phyloP scores from a whole-genome alignment of 345 rosid genomes.

The Sisymbrium altissimum region DNA sequence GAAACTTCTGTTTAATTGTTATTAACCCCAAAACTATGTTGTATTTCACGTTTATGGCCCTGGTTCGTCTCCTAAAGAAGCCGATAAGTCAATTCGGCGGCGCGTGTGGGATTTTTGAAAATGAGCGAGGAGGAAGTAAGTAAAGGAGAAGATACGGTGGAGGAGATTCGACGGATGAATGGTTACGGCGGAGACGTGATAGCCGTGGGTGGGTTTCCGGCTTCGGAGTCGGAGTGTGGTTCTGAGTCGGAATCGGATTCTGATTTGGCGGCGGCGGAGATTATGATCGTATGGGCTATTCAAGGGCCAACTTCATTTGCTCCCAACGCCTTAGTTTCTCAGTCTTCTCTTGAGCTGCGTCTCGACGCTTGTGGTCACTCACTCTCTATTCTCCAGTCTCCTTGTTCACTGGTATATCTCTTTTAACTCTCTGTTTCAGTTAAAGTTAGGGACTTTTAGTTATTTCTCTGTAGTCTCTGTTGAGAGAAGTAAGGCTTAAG shows the following conservation, averaged over 20 bases:
- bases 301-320: constrained; percentile 74
- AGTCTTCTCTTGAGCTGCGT: constrained; percentile 69
- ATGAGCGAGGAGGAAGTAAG: constrained; percentile 28
- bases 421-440: not conserved
- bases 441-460: not conserved
- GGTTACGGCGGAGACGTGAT: constrained; percentile 59
- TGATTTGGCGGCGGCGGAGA: constrained; percentile 77
- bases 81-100: constrained; percentile 14
- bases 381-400: constrained; percentile 80
- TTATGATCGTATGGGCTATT: constrained; percentile 84
- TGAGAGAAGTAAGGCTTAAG: not conserved
- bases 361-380: constrained; percentile 88
- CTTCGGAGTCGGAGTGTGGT: not conserved
- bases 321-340: constrained; percentile 76
- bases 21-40: constrained; percentile 1
- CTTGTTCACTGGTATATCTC: constrained; percentile 69
- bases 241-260: constrained; percentile 32
- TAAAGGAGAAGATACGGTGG: constrained; percentile 29
- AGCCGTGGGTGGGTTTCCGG: constrained; percentile 30
- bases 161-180: constrained; percentile 40
- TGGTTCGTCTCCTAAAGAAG: too few species aligned
- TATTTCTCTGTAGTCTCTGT: not conserved
- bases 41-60: not conserved
- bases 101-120: not conserved
- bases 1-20: not conserved